Percentiles rank a stretch among this genome's conserved stretches.
phyloP scores from a whole-genome alignment of 306 rosid species.

The Corylus americana region DNA sequence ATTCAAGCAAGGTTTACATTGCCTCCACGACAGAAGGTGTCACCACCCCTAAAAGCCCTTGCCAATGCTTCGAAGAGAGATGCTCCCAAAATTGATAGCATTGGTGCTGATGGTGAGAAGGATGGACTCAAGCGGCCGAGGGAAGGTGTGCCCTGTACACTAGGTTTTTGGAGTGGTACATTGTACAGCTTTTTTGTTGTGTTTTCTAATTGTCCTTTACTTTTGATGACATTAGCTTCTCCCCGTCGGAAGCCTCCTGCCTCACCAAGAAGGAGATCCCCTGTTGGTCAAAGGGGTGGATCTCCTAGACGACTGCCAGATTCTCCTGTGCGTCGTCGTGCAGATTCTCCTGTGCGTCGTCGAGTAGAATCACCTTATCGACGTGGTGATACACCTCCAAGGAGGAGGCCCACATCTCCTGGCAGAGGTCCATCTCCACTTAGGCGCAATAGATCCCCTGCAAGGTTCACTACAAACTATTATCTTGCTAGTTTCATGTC shows the following conservation, averaged over 20 bases:
- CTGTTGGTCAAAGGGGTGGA: conserved; percentile 78
- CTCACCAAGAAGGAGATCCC: conserved; percentile 90
- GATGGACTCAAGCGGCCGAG: conserved; percentile 80
- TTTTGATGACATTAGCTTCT: conserved; percentile 54
- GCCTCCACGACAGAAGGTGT: conserved; percentile 74
- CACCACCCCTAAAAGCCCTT: conserved; percentile 69
- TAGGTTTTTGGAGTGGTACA: conserved; percentile 3
- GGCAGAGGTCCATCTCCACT: conserved; percentile 80
- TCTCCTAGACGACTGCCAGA: conserved; percentile 76
- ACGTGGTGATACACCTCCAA: conserved; percentile 80
- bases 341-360: conserved; percentile 74
- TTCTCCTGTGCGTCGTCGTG: conserved; percentile 72
- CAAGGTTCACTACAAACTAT: conserved; percentile 51
- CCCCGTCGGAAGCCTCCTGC: conserved; percentile 75
- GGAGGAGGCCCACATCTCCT: conserved; percentile 88
- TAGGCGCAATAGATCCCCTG: conserved; percentile 83
- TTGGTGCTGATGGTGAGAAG: conserved; percentile 64
- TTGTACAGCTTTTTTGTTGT: background rate
- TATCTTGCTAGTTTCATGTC: background rate
- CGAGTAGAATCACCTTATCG: conserved; percentile 79
- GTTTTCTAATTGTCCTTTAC: conserved; percentile 20
- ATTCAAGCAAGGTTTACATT: conserved; percentile 88
- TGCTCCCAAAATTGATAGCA: conserved; percentile 68
- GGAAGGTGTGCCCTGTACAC: conserved; percentile 55
- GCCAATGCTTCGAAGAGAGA: conserved; percentile 74